Base-by-base conservation (phyloP, 192 early-diverging fungal species). In the Backusella mclennaniae region DNA sequence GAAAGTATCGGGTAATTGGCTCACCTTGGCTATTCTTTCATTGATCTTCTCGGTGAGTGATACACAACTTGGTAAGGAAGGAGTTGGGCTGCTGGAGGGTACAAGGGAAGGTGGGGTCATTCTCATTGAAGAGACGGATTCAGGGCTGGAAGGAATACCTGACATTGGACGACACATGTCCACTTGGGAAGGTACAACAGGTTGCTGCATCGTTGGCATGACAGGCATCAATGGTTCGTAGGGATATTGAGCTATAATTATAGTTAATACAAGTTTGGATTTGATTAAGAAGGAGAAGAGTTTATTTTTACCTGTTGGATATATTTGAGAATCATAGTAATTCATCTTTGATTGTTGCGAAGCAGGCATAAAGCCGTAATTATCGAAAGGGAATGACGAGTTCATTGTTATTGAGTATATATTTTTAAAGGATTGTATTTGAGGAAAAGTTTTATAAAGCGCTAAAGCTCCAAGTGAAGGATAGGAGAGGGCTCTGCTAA, bases 21-120 rank as follows among this genome's bases (percentile, higher is more conserved):
- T 76, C 3, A 76, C 80, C 63, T 82, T 74, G 21, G 80, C 80
- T 17, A 82, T 82, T 14, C 72, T 82, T 73, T 82, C 77, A 26
- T 59, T 59, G 53, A 71, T 59, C 53, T 59, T 59, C 11, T 59
- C 53, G 17, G 53, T 29, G 29, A 71, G 38, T 29, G 70, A 71
- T 8, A 44, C 11, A 21, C 39, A 71, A 0, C 23, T 31, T 1
- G 68, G 38, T n/a, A 39, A 69, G n/a, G 68, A 41, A 6, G 68
- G 8, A n/a, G 36, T 35, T 1, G 36, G 7, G 35, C 5, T 36
- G 19, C 33, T 33, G 52, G 72, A 39, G n/a, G 66, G 63, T 14
- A 66, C 42, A 26, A 66, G 35, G 2, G 78, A 56, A 31, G 75
- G 71, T 23, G 75, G 75, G 4, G 75, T 44, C 2, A 71, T 38